Percentiles rank a stretch among this genome's conserved stretches.
phyloP scores from a whole-genome alignment of 2,329 filamentous ascomycete species.

The Geosmithia flava region DNA sequence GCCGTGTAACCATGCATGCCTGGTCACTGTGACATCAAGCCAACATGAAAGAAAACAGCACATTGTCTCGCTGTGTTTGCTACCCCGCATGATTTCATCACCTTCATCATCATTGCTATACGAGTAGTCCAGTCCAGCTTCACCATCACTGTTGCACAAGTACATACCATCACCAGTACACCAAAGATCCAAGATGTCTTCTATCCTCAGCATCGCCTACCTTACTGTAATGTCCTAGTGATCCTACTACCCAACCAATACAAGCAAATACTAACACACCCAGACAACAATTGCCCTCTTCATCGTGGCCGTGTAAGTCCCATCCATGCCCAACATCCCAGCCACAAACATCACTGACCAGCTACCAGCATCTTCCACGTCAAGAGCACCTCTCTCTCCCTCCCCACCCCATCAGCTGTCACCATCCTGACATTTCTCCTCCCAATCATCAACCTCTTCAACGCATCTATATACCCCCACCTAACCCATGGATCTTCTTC shows the following conservation, averaged over 20 bases:
- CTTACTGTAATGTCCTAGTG: neutral
- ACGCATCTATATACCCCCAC: conserved; percentile 20
- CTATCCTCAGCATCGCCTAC: neutral
- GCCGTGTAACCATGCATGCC: too few species aligned
- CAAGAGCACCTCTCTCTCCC: conserved; percentile 22
- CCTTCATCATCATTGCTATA: too few species aligned
- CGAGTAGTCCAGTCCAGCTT: too few species aligned
- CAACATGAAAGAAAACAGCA: too few species aligned
- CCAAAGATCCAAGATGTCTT: neutral
- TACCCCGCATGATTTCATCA: too few species aligned
- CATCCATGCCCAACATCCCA: neutral
- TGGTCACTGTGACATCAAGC: too few species aligned
- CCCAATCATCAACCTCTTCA: conserved; percentile 23
- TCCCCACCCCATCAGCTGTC: conserved; percentile 21
- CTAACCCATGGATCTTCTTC: conserved; percentile 12
- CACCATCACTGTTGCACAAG: too few species aligned
- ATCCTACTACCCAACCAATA: neutral
- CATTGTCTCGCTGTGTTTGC: too few species aligned
- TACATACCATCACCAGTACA: too few species aligned
- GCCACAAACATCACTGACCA: conserved; percentile 3
- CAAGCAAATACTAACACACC: neutral
- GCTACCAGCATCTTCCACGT: conserved; percentile 23
- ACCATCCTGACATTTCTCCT: conserved; percentile 25
- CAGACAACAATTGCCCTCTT: conserved; percentile 17
- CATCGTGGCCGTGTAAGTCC: conserved; percentile 16